phyloP scores from a whole-genome alignment of 208 protist species.

The Leishmania tarentolae region DNA sequence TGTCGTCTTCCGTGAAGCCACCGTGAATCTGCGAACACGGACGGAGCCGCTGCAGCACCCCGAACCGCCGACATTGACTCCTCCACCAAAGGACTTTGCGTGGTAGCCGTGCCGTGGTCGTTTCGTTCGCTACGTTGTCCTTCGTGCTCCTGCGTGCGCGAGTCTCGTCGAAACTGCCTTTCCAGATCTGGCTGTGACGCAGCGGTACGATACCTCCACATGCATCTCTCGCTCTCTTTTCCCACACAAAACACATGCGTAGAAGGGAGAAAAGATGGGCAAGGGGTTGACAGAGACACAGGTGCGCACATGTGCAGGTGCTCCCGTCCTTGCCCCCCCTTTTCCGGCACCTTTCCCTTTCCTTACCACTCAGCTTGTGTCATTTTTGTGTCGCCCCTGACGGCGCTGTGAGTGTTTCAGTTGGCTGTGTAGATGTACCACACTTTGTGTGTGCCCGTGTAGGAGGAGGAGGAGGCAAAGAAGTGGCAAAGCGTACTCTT shows the following conservation, averaged over 20 bases:
- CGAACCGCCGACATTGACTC: slow-evolving; percentile 19
- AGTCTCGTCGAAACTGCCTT: not conserved
- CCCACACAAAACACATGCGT: not conserved
- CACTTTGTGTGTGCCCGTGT: too few relatives aligned
- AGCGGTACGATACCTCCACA: not conserved
- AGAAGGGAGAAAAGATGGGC: not conserved
- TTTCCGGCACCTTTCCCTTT: not conserved
- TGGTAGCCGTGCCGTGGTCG: not conserved
- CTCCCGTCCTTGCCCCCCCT: not conserved
- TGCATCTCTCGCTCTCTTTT: not conserved
- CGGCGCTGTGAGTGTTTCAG: not conserved
- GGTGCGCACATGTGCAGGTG: too few relatives aligned
- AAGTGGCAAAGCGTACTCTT: not conserved
- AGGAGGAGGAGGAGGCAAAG: not conserved
- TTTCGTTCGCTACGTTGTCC: not conserved
- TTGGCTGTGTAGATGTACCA: not conserved
- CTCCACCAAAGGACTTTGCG: not conserved
- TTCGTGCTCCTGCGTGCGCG: not conserved
- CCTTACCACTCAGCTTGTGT: not conserved
- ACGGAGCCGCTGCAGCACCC: slow-evolving; percentile 29
- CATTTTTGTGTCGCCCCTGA: not conserved
- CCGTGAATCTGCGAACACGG: slow-evolving; percentile 49
- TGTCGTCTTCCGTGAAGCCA: slow-evolving; percentile 73
- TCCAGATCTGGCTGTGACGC: not conserved
- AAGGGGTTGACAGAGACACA: not conserved